These are phyloP conservation scores for Penicillium sp. DNA, from an alignment of 2,329 filamentous ascomycete species.

Conservation along the genomic window DNA sequence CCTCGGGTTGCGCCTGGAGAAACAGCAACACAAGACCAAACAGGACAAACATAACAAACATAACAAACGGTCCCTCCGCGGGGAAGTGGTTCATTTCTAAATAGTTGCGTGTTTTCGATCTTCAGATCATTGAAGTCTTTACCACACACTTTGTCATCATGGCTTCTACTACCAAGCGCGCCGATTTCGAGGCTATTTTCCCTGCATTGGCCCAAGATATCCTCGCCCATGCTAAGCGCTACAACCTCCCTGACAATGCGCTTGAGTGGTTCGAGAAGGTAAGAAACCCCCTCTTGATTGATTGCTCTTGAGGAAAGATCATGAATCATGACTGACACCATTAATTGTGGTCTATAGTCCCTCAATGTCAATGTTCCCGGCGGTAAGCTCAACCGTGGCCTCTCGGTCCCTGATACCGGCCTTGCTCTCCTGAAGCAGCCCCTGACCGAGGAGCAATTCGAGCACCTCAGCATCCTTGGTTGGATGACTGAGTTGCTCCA, in stretches of 20 bases:
- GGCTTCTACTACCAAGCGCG: conserved; percentile 67
- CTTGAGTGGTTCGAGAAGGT: conserved; percentile 86
- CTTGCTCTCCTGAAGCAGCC: conserved; percentile 72
- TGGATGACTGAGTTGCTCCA: conserved; percentile 99
- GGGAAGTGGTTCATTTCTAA: conserved; percentile 12
- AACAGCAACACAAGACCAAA: conserved; percentile 4
- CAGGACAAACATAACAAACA: conserved; percentile 27
- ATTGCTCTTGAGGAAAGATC: too few species aligned
- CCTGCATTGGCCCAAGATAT: conserved; percentile 81
- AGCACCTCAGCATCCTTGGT: conserved; percentile 80
- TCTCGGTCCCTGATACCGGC: conserved; percentile 92
- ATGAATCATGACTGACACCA: conserved; percentile 4
- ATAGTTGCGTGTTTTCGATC: conserved; percentile 8
- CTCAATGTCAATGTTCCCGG: conserved; percentile 84
- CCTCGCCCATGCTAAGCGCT: conserved; percentile 72
- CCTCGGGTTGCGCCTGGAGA: conserved; percentile 7
- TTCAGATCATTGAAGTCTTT: conserved; percentile 5
- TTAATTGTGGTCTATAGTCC: conserved; percentile 53
- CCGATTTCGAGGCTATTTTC: conserved; percentile 86
- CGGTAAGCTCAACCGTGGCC: conserved; percentile 98
- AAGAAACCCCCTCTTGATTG: conserved; percentile 21
- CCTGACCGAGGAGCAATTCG: conserved; percentile 80
- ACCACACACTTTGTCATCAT: conserved; percentile 44
- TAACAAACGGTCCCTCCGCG: conserved; percentile 24
- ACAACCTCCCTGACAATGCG: conserved; percentile 78